Conservation (phyloP, 1,139 yeast species). For the Eremothecium cymbalariae region DNA sequence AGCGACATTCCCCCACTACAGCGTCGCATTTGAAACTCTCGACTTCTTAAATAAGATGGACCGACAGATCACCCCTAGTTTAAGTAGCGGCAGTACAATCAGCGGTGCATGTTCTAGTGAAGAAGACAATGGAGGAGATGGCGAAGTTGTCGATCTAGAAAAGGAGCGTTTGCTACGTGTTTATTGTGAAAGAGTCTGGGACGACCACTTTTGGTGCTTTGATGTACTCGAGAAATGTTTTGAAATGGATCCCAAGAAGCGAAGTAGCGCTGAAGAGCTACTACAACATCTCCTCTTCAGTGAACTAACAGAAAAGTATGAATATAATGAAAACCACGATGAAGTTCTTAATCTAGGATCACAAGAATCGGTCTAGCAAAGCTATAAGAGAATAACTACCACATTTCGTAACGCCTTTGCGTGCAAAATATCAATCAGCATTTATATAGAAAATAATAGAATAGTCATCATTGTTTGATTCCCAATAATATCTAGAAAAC, state of each 20-base stretch:
- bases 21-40: conserved; percentile 35
- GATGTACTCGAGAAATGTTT: conserved; percentile 31
- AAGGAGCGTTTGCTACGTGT: conserved; percentile 18
- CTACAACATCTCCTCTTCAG: conserved; percentile 29
- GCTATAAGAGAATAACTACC: no score
- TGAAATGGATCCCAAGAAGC: conserved; percentile 30
- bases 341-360: conserved; percentile 8
- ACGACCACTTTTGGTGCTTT: conserved; percentile 33
- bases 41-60: conserved; percentile 21
- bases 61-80: conserved; percentile 9
- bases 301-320: conserved; percentile 23
- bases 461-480: background rate
- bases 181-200: conserved; percentile 30
- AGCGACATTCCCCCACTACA: conserved; percentile 34
- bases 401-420: no score
- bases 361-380: no score
- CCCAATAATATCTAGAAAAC: conserved; percentile 21
- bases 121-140: conserved; percentile 4
- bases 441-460: conserved; percentile 2
- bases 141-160: conserved; percentile 1
- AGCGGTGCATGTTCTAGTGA: conserved; percentile 6
- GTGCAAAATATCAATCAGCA: no score
- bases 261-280: conserved; percentile 31
- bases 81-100: conserved; percentile 6
- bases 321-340: conserved; percentile 5